Evolutionary conservation across 2,329 filamentous ascomycete species (phyloP).

Genomic region (Pestalotiopsis fici): DNA sequence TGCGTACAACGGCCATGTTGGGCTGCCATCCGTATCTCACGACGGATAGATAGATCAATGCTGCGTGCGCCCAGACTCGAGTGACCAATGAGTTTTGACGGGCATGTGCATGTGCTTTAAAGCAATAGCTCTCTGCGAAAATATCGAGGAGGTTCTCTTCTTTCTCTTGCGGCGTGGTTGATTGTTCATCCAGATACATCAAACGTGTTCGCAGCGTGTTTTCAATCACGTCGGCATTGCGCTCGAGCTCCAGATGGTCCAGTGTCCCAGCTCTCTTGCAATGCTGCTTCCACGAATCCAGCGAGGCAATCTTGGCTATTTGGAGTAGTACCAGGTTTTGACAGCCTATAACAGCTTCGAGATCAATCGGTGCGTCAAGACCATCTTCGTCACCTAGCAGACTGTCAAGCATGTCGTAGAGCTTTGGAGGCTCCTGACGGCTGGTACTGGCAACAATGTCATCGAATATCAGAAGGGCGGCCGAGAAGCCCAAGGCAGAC

Average conservation of each 20-base stretch:
- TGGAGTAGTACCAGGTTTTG: slow-evolving; percentile 22
- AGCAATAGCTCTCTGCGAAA: slow-evolving; percentile 6
- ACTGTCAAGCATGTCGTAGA: slow-evolving; percentile 24
- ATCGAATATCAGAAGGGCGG: slow-evolving; percentile 31
- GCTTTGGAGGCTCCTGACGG: slow-evolving; percentile 27
- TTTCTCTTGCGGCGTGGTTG: background rate
- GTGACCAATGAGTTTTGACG: slow-evolving; percentile 20
- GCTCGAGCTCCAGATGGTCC: slow-evolving; percentile 19
- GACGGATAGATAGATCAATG: slow-evolving; percentile 47
- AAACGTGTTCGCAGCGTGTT: slow-evolving; percentile 12
- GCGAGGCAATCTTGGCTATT: slow-evolving; percentile 17
- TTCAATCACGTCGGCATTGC: slow-evolving; percentile 17
- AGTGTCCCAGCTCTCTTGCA: slow-evolving; percentile 15
- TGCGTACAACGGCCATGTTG: slow-evolving; percentile 39
- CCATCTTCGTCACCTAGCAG: slow-evolving; percentile 17
- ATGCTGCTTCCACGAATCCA: slow-evolving; percentile 20
- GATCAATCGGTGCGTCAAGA: slow-evolving; percentile 14
- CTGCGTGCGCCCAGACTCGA: slow-evolving; percentile 49
- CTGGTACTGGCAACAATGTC: slow-evolving; percentile 36
- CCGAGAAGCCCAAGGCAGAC: slow-evolving; percentile 35
- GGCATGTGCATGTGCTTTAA: slow-evolving; percentile 3
- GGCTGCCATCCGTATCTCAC: slow-evolving; percentile 55
- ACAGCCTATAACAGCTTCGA: slow-evolving; percentile 17
- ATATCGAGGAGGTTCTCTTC: slow-evolving; percentile 17
- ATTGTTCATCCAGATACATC: background rate